Evolutionary conservation across 805 yeast genomes (phyloP).

Genomic region (Saturnispora kantuleensis): DNA sequence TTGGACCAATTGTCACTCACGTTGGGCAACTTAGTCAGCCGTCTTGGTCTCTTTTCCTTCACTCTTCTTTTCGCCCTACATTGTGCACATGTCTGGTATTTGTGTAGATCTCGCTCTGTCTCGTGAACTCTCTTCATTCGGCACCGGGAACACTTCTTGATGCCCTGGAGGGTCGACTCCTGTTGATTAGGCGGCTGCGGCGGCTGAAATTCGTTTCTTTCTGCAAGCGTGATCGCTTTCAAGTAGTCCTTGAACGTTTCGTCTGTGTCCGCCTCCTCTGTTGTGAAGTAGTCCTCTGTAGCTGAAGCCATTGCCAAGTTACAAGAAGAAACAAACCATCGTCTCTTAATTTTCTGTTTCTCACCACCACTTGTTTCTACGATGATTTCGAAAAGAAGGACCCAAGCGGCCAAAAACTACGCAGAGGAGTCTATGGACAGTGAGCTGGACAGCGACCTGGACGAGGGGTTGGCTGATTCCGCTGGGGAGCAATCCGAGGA

Average conservation of each 20-base stretch:
- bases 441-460: slow-evolving; percentile 3
- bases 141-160: slow-evolving; percentile 36
- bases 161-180: not conserved
- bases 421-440: not conserved
- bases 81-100: slow-evolving; percentile 33
- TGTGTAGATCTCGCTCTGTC: slow-evolving; percentile 23
- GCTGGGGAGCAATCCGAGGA: slow-evolving; percentile 10
- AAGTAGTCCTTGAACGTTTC: slow-evolving; percentile 14
- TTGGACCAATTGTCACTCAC: slow-evolving; percentile 26
- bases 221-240: slow-evolving; percentile 10
- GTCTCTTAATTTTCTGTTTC: too few relatives aligned
- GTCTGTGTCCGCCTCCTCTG: slow-evolving; percentile 2
- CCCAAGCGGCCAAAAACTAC: not conserved
- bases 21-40: slow-evolving; percentile 27
- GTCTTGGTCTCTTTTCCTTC: slow-evolving; percentile 21
- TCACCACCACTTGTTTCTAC: not conserved
- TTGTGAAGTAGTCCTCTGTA: slow-evolving; percentile 4
- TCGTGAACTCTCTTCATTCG: slow-evolving; percentile 31
- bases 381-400: not conserved
- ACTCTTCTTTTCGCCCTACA: slow-evolving; percentile 34
- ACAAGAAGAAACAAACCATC: not conserved
- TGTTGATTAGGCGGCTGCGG: not conserved
- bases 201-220: not conserved
- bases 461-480: slow-evolving; percentile 7
- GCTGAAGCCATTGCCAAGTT: slow-evolving; percentile 3